Base-by-base conservation (phyloP, 305 asterid genomes). In the Fraxinus platypoda region DNA sequence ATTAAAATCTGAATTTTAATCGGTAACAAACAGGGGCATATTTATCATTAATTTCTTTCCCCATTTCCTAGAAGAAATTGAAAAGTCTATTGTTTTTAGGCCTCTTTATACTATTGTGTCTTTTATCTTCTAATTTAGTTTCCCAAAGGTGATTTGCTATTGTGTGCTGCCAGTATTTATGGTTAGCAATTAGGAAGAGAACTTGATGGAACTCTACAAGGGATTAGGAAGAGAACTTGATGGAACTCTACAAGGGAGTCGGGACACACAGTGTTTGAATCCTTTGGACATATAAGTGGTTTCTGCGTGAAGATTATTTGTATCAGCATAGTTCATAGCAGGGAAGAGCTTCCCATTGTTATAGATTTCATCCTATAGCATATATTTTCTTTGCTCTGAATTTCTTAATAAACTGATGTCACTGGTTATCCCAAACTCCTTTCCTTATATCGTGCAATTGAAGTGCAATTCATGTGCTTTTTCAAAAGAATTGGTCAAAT, bases 81-180 rank as follows among this genome's bases (percentile, higher is more conserved):
- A 62, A 28, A 19, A 8, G 11, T 62, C 71, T 23, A 23, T 62
- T 62, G 31, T 23, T 62, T 59, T 62, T 23, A 62, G 28, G 71
- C 31, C 31, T 62, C 74, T 26, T 28, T 28, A 31, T 49, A 37
- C 75, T 49, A 8, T 82, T 41, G 2, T 3, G n/a, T 68, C 25
- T 19, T 77, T 28, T 19, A 4, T 57, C 28, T 72, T 54, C 59
- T 2, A 34, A 23, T 76, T 12, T 30, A 49, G 38, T 83, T 31
- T 62, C 84, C 68, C 72, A 76, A 21, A 19, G 64, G 23, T 78
- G 81, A 68, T 81, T 78, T 82, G 37, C 38, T 84, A 26, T 26
- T 68, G 72, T 30, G 34, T 84, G 68, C 68, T 80, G 90, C 92
- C 86, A 89, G 83, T 87, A 72, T 82, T 41, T 87, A 84, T 82